Evolutionary conservation across 768 basidiomycete genomes (phyloP).

Genomic region (Mycena latifolia): DNA sequence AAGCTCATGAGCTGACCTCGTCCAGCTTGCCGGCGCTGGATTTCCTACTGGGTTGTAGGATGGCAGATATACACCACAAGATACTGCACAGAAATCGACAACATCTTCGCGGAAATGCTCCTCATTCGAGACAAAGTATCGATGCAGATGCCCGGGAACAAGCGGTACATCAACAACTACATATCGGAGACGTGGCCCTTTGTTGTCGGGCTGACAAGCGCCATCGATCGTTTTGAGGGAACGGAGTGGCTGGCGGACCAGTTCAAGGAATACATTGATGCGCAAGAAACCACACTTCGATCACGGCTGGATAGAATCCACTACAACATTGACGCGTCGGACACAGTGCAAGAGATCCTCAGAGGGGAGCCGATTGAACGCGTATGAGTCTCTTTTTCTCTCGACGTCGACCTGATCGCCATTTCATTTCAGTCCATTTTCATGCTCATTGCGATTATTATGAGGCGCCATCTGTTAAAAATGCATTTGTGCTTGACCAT

Average conservation of each 20-base stretch:
- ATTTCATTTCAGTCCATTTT: too few species aligned
- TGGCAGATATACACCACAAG: too few species aligned
- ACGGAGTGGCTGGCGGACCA: background rate
- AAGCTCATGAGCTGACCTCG: too few species aligned
- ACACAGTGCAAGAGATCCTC: too few species aligned
- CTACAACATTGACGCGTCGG: slow-evolving; percentile 7
- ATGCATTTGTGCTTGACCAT: too few species aligned
- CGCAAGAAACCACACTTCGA: background rate
- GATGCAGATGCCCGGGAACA: slow-evolving; percentile 24
- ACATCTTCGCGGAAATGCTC: slow-evolving; percentile 24
- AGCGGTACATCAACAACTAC: slow-evolving; percentile 29
- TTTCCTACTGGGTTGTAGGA: too few species aligned
- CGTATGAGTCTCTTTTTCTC: background rate
- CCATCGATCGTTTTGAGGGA: too few species aligned
- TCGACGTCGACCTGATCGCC: background rate
- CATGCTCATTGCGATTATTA: too few species aligned
- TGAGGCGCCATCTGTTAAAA: too few species aligned
- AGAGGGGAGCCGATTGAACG: background rate
- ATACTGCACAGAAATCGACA: slow-evolving; percentile 28
- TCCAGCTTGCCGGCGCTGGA: too few species aligned
- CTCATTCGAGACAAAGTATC: slow-evolving; percentile 4
- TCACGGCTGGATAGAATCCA: slow-evolving; percentile 8
- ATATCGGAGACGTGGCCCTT: background rate
- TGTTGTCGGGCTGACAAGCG: slow-evolving; percentile 6
- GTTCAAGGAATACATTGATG: background rate